phyloP scores from a whole-genome alignment of 1,284 basidiomycete genomes.

The Porogramme epimiltina region DNA sequence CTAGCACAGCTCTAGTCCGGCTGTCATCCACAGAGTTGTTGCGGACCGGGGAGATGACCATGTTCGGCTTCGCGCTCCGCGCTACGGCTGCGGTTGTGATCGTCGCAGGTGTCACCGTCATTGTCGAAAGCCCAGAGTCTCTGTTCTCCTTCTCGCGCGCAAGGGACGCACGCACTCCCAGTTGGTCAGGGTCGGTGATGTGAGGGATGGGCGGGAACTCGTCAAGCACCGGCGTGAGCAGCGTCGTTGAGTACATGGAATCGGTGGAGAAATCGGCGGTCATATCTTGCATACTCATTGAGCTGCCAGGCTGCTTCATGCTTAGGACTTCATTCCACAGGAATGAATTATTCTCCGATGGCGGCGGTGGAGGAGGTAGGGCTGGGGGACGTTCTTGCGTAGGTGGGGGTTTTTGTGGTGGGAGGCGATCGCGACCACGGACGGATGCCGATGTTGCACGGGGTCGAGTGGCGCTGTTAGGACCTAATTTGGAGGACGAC shows the following conservation, averaged over 20 bases:
- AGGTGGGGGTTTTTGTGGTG: constrained; percentile 31
- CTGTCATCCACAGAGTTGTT: constrained; percentile 5
- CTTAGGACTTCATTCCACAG: constrained; percentile 29
- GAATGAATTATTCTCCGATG: constrained; percentile 19
- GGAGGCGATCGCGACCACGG: constrained; percentile 13
- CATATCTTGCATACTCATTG: constrained; percentile 10
- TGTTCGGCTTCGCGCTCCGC: constrained; percentile 30
- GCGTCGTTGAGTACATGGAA: constrained; percentile 14
- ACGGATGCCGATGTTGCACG: constrained; percentile 11
- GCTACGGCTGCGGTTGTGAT: constrained; percentile 32
- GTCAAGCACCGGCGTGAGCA: constrained; percentile 20
- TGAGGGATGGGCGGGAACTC: constrained; percentile 23
- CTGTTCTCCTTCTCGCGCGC: constrained; percentile 34
- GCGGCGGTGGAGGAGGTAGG: constrained; percentile 16
- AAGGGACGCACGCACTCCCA: constrained; percentile 22
- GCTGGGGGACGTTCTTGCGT: constrained; percentile 21
- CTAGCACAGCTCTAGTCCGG: constrained; percentile 10
- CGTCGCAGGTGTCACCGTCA: constrained; percentile 36
- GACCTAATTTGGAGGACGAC: not conserved
- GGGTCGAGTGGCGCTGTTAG: constrained; percentile 5
- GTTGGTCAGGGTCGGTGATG: constrained; percentile 10
- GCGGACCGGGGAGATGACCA: constrained; percentile 27
- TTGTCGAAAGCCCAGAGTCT: constrained; percentile 34
- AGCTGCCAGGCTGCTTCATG: constrained; percentile 14
- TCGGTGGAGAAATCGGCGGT: constrained; percentile 17